Evolutionary conservation across 345 rosid genomes (phyloP), one percentile per base, ranked within the genome.

Genomic region (Reutealis trisperma): DNA sequence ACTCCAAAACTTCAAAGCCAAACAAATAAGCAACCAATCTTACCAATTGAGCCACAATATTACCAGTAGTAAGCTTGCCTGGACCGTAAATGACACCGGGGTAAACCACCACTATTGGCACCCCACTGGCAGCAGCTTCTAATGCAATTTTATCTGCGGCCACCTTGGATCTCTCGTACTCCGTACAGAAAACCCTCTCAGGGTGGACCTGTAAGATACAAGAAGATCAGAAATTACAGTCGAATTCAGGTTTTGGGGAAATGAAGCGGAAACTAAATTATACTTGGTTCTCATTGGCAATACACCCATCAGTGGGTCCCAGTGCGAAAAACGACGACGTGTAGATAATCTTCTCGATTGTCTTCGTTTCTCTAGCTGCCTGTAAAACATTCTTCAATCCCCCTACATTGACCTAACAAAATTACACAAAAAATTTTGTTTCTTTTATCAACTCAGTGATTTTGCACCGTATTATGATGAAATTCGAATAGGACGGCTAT

Each of bases 251-350:
- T 7, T 68, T 14, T 37, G 30, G 30, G 9, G 42, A 72, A 61
- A 34, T 15, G 12, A 18, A 52, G 44, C 18, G 19, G 21, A 65
- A 64, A n/a, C 37, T 15, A n/a, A 37, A 47, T 49, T 13, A 49
- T 79, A 93, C 97, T 79, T 92, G 93, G 61, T 59, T 83, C 92
- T 92, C 98, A 62, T 90, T 86, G 58, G 93, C 97, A 64, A 88
- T 78, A 77, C 79, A 86, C 67, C 99, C 97, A 78, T 94, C 93
- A 0, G 98, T 93, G 61, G 93, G 83, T 1, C 99, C 99, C 59
- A 95, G 83, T 2, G 98, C 98, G 72, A 95, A 95, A 77, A 95
- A 91, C 12, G 99, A 93, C 71, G 98, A 95, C 59, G 97, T 95
- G 64, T 94, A 93, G 2, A 93, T 76, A 65, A 94, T 85, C 88